Percentiles rank a stretch among this genome's conserved stretches.
Evolutionary conservation across 1,139 yeast genomes (phyloP).

Genomic region (Eremothecium gossypii): DNA sequence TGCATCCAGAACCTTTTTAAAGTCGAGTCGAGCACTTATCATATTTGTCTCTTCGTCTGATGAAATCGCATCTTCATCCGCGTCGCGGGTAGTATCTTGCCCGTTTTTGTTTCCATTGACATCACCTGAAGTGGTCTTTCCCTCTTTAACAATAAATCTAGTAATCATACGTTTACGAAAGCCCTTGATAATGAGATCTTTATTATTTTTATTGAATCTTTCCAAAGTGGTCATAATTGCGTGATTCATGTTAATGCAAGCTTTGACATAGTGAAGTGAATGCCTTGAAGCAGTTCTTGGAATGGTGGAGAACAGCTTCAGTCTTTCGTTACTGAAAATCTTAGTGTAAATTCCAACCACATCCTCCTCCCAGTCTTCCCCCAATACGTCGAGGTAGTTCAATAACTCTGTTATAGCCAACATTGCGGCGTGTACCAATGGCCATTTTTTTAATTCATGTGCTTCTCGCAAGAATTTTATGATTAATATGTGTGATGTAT

Average conservation of each 20-base stretch:
- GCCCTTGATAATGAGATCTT: conserved; percentile 45
- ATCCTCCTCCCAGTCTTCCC: conserved; percentile 34
- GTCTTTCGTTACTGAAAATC: conserved; percentile 56
- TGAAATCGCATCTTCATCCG: conserved; percentile 10
- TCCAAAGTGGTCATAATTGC: conserved; percentile 62
- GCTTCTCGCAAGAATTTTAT: conserved; percentile 49
- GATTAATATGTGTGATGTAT: conserved; percentile 53
- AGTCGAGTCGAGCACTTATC: conserved; percentile 29
- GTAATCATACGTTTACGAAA: conserved; percentile 28
- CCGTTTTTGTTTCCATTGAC: conserved; percentile 33
- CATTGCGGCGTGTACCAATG: conserved; percentile 62
- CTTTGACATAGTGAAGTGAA: conserved; percentile 54
- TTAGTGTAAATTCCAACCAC: conserved; percentile 42
- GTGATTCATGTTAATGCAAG: conserved; percentile 58
- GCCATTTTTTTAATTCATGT: conserved; percentile 41
- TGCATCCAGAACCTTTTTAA: conserved; percentile 40
- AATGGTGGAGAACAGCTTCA: conserved; percentile 48
- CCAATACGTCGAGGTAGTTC: conserved; percentile 44
- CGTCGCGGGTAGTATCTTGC: conserved; percentile 19
- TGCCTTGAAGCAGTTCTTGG: conserved; percentile 61
- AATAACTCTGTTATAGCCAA: conserved; percentile 60
- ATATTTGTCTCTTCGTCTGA: neutral
- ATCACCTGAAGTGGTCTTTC: conserved; percentile 36
- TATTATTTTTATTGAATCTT: conserved; percentile 52
- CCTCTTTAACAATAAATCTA: conserved; percentile 27